phyloP scores from a whole-genome alignment of 352 stramenopile species.

The Pythium rhizo-oryzae region DNA sequence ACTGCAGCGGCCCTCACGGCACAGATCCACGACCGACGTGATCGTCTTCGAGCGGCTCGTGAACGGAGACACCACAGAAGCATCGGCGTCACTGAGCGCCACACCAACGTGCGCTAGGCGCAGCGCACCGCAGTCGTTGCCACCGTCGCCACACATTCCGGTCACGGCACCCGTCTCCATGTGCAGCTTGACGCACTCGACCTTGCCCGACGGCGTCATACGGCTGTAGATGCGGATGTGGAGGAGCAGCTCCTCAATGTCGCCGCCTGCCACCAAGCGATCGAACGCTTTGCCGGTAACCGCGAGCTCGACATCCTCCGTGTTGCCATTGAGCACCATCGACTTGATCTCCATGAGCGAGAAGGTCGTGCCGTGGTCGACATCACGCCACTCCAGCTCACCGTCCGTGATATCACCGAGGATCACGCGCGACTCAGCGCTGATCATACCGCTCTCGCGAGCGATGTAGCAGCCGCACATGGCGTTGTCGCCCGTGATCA shows the following conservation, averaged over 20 bases:
- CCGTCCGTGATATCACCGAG: constrained; percentile 60
- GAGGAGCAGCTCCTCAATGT: constrained; percentile 64
- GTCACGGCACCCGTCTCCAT: constrained; percentile 68
- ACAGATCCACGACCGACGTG: constrained; percentile 79
- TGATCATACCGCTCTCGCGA: constrained; percentile 63
- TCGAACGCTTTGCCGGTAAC: constrained; percentile 79
- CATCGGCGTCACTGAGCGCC: constrained; percentile 88
- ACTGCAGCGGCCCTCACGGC: constrained; percentile 84
- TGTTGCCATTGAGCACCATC: background rate
- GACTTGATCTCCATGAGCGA: background rate
- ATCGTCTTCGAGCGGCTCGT: constrained; percentile 83
- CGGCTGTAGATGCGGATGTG: constrained; percentile 80
- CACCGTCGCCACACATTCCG: constrained; percentile 84
- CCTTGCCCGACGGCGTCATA: constrained; percentile 74
- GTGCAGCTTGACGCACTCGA: constrained; percentile 54
- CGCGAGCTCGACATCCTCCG: constrained; percentile 41
- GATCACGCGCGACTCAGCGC: constrained; percentile 46
- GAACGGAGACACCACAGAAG: constrained; percentile 85
- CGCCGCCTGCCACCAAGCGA: constrained; percentile 56
- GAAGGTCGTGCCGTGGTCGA: constrained; percentile 33
- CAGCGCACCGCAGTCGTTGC: constrained; percentile 92
- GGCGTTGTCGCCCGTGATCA: constrained; percentile 91
- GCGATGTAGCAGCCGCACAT: constrained; percentile 83
- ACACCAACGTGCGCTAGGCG: constrained; percentile 91
- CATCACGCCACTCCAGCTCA: constrained; percentile 63